A percentile compares a stretch with the other conserved stretches of the same genome.
These are phyloP conservation scores for Fermentozyma sake DNA, from an alignment of 1,139 yeast genomes.

Conservation along the genomic window DNA sequence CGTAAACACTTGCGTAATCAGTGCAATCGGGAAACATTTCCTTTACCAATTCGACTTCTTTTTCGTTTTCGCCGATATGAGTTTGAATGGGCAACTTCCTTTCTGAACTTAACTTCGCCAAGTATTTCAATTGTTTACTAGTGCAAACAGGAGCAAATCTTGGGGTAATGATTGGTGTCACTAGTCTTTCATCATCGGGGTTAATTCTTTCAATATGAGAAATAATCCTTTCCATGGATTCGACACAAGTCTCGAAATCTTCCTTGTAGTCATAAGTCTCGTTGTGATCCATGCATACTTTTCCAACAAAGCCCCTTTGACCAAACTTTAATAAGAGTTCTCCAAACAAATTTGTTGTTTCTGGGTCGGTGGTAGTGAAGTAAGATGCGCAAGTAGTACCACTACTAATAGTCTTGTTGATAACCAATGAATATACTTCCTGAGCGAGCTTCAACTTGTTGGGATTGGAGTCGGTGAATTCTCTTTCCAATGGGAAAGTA, in stretches of 20 bases:
- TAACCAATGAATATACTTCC: slow-evolving; percentile 59
- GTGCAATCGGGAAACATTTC: slow-evolving; percentile 66
- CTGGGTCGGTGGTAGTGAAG: slow-evolving; percentile 81
- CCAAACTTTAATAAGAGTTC: slow-evolving; percentile 62
- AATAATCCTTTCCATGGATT: slow-evolving; percentile 55
- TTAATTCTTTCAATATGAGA: slow-evolving; percentile 50
- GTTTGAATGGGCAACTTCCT: slow-evolving; percentile 74
- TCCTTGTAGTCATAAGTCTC: slow-evolving; percentile 64
- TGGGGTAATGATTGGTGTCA: slow-evolving; percentile 82
- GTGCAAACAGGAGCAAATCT: slow-evolving; percentile 92
- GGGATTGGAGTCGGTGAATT: slow-evolving; percentile 20
- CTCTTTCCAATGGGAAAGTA: slow-evolving; percentile 82
- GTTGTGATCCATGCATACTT: slow-evolving; percentile 80
- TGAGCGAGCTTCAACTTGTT: slow-evolving; percentile 48
- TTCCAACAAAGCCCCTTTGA: slow-evolving; percentile 87
- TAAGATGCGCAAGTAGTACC: slow-evolving; percentile 95
- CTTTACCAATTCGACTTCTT: slow-evolving; percentile 74
- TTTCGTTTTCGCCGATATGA: slow-evolving; percentile 76
- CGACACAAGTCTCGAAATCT: slow-evolving; percentile 51
- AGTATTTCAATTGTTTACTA: slow-evolving; percentile 51
- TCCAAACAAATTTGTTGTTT: slow-evolving; percentile 72
- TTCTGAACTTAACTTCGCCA: slow-evolving; percentile 55
- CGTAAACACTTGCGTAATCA: slow-evolving; percentile 75
- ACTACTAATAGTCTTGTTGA: slow-evolving; percentile 58
- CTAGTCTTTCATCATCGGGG: slow-evolving; percentile 45